These are phyloP conservation scores for Kazachstania africana DNA, from an alignment of 805 yeast genomes.

Conservation along the genomic window DNA sequence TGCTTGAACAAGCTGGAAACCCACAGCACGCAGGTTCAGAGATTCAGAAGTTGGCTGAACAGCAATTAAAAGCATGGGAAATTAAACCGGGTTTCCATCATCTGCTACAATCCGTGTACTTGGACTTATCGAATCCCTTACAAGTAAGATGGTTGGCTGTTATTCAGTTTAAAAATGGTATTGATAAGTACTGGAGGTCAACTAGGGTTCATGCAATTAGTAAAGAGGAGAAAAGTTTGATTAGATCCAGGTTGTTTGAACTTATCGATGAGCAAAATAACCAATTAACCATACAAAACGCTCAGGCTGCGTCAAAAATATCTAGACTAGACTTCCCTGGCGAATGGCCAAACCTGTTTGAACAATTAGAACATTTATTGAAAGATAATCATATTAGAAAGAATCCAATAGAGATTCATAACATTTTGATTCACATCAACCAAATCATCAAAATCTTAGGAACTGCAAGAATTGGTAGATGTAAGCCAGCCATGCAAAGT, in stretches of 20 bases:
- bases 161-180: slow-evolving; percentile 79
- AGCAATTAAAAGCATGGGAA: slow-evolving; percentile 62
- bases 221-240: slow-evolving; percentile 58
- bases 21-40: slow-evolving; percentile 35
- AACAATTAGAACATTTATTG: slow-evolving; percentile 39
- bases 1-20: slow-evolving; percentile 39
- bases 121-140: slow-evolving; percentile 44
- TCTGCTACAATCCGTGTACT: slow-evolving; percentile 47
- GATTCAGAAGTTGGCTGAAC: slow-evolving; percentile 54
- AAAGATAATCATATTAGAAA: slow-evolving; percentile 33
- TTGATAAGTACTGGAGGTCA: slow-evolving; percentile 76
- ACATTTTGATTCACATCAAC: slow-evolving; percentile 54
- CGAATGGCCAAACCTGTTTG: slow-evolving; percentile 78
- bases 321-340: slow-evolving; percentile 76
- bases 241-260: slow-evolving; percentile 46
- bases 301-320: slow-evolving; percentile 69
- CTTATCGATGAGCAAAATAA: slow-evolving; percentile 57
- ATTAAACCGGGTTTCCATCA: slow-evolving; percentile 45
- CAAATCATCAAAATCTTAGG: slow-evolving; percentile 69
- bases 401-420: slow-evolving; percentile 45
- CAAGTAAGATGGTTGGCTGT: slow-evolving; percentile 78
- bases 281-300: slow-evolving; percentile 71
- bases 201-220: slow-evolving; percentile 43
- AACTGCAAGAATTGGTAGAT: slow-evolving; percentile 71
- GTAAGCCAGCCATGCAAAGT: slow-evolving; percentile 65